These are phyloP conservation scores for Lactarius evosmus DNA, from an alignment of 768 basidiomycete species.

Conservation along the genomic window DNA sequence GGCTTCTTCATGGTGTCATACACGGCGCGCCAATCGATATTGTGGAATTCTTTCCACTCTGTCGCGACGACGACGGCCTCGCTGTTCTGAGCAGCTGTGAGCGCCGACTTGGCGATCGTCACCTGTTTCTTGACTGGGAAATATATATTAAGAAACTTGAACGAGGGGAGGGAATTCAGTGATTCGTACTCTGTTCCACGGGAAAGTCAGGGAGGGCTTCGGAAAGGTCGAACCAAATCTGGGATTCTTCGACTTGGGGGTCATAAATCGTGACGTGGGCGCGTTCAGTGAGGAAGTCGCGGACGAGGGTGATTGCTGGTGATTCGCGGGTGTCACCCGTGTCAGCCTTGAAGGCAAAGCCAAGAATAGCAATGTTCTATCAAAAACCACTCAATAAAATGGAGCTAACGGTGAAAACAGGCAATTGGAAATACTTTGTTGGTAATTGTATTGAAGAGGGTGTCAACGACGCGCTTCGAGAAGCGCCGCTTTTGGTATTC, in stretches of 20 bases:
- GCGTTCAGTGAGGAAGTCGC: slow-evolving; percentile 88
- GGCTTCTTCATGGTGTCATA: slow-evolving; percentile 93
- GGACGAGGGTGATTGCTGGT: slow-evolving; percentile 89
- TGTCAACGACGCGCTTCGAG: slow-evolving; percentile 94
- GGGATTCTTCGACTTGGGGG: slow-evolving; percentile 78
- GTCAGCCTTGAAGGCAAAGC: slow-evolving; percentile 99
- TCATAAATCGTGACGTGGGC: slow-evolving; percentile 89
- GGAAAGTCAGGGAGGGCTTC: slow-evolving; percentile 65
- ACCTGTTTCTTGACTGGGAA: slow-evolving; percentile 82
- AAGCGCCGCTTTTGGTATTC: slow-evolving; percentile 97
- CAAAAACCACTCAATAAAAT: not conserved
- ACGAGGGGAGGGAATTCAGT: slow-evolving; percentile 9
- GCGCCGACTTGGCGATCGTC: slow-evolving; percentile 67
- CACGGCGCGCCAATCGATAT: slow-evolving; percentile 85
- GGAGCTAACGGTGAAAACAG: not conserved
- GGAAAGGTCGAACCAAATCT: slow-evolving; percentile 81
- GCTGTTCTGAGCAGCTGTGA: slow-evolving; percentile 83
- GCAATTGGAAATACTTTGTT: slow-evolving; percentile 62
- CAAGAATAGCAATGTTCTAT: slow-evolving; percentile 90
- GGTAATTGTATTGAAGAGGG: slow-evolving; percentile 97
- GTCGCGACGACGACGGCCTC: slow-evolving; percentile 96
- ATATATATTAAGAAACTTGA: slow-evolving; percentile 6
- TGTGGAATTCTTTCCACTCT: slow-evolving; percentile 95
- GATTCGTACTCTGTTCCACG: slow-evolving; percentile 60
- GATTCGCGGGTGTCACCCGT: slow-evolving; percentile 99